phyloP scores from a whole-genome alignment of 2,329 filamentous ascomycete species.

The Aspergillus spinulosporus region DNA sequence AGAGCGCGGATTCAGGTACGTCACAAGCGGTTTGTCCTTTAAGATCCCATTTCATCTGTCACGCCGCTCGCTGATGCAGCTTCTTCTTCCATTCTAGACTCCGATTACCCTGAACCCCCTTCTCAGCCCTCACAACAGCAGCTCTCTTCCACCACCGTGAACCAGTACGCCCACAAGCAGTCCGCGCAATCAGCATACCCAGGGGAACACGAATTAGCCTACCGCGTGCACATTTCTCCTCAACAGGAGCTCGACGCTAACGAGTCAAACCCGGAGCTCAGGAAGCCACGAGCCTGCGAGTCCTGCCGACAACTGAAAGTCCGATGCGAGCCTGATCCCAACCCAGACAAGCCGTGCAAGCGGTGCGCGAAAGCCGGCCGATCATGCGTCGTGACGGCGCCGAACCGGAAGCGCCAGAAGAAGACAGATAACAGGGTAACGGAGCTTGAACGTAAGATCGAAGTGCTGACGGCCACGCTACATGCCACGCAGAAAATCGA shows the following conservation, averaged over 20 bases:
- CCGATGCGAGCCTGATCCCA: slow-evolving; percentile 75
- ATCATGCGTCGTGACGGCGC: slow-evolving; percentile 73
- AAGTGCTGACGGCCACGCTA: slow-evolving; percentile 78
- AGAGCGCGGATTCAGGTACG: slow-evolving; percentile 13
- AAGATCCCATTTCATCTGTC: slow-evolving; percentile 1
- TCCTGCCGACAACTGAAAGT: slow-evolving; percentile 76
- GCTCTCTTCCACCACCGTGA: slow-evolving; percentile 16
- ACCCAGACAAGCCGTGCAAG: slow-evolving; percentile 66
- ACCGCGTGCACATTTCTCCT: slow-evolving; percentile 3
- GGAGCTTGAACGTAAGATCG: slow-evolving; percentile 89
- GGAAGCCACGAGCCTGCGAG: slow-evolving; percentile 72
- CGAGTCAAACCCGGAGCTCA: slow-evolving; percentile 51
- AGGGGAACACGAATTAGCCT: slow-evolving; percentile 4
- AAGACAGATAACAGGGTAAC: slow-evolving; percentile 88
- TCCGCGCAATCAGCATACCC: slow-evolving; percentile 13
- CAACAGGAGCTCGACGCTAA: slow-evolving; percentile 20
- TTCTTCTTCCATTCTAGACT: slow-evolving; percentile 11
- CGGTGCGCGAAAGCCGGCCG: slow-evolving; percentile 80
- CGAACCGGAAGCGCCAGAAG: slow-evolving; percentile 77
- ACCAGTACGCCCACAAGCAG: slow-evolving; percentile 14
- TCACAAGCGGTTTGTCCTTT: slow-evolving; percentile 5
- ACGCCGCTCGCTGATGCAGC: slow-evolving; percentile 11
- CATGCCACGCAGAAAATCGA: slow-evolving; percentile 53
- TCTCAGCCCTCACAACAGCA: slow-evolving; percentile 23
- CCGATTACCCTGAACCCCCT: slow-evolving; percentile 33